Conservation (phyloP, 2,329 filamentous ascomycete species). For the Didymella pomorum region DNA sequence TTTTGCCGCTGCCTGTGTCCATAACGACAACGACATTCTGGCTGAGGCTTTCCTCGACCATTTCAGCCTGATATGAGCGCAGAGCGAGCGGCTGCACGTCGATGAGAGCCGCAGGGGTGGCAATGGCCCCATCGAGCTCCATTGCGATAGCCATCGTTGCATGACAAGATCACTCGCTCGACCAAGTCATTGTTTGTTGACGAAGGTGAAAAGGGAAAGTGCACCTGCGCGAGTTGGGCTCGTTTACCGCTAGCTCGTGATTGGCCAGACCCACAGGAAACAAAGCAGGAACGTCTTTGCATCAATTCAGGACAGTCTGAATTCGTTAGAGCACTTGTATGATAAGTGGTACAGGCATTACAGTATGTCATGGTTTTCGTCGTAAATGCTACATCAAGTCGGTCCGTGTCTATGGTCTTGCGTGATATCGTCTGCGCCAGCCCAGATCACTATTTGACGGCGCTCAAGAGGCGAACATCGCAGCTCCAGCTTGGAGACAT, state of each 20-base stretch:
- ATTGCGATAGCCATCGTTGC: slow-evolving; percentile 7
- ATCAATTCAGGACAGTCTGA: background rate
- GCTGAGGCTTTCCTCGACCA: slow-evolving; percentile 56
- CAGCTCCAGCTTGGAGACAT: background rate
- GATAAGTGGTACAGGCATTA: background rate
- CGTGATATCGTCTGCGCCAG: slow-evolving; percentile 1
- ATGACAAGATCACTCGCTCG: background rate
- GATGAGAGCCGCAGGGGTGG: slow-evolving; percentile 4
- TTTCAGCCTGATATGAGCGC: slow-evolving; percentile 59
- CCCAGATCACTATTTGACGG: slow-evolving; percentile 24
- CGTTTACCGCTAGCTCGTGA: slow-evolving; percentile 11
- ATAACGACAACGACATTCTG: slow-evolving; percentile 59
- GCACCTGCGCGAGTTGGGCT: slow-evolving; percentile 2
- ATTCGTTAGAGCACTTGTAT: background rate
- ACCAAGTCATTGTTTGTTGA: slow-evolving; percentile 3
- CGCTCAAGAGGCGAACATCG: background rate
- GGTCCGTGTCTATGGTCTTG: slow-evolving; percentile 28
- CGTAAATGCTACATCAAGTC: slow-evolving; percentile 35
- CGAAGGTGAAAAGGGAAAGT: slow-evolving; percentile 4
- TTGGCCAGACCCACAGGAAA: slow-evolving; percentile 12
- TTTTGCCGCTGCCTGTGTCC: slow-evolving; percentile 61
- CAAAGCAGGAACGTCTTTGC: slow-evolving; percentile 3
- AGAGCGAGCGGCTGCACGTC: slow-evolving; percentile 38
- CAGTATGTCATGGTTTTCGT: slow-evolving; percentile 33
- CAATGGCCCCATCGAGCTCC: slow-evolving; percentile 15